Base-by-base conservation (phyloP, 345 rosid species). In the Cardamine chenopodiifolia region DNA sequence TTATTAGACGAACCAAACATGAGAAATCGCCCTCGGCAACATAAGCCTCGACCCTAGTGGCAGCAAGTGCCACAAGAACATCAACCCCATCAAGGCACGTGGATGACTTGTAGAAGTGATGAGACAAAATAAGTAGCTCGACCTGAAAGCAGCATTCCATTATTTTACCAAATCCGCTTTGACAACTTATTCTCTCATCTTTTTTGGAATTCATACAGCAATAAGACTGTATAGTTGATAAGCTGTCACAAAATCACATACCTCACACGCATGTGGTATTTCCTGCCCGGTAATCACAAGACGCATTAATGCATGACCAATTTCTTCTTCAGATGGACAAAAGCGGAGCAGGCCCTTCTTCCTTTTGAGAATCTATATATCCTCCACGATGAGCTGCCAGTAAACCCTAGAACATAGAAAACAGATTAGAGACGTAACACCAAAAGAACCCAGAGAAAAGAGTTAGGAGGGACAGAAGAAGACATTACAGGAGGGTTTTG, bases 321-420 rank as follows among this genome's bases (percentile, higher is more conserved):
- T 89, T 84, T 95, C 96, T 50, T 96, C 90, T 85, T 92, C 97
- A 60, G 98, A 90, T 68, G 99, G 97, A 78, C 99, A 95, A 61
- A 28, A 92, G 78, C 71, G 99, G 99, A 83, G 99, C 90, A 8
- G 98, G 98, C 32, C 99, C 99, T 84, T 95, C 98, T 74, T 95
- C 98, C 79, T 87, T 88, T 74, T 92, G 99, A 76, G 91, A 86
- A 79, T 95, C 97, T 79, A 95, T 89, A 75, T 95, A 95, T 31
- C 97, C 99, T 74, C 98, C 99, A 66, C 98, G 97, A 81, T 95
- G 99, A 45, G 99, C 98, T 74, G 99, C 99, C 77, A 95, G 76
- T 75, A 95, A 82, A 73, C 98, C 97, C 98, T 95, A 78, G 23
- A 78, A 48, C 78, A 73, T 78, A 56, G 50, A 73, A 3, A 37